Evolutionary conservation across 768 basidiomycete genomes (phyloP).

Genomic region (Russula brevipes): DNA sequence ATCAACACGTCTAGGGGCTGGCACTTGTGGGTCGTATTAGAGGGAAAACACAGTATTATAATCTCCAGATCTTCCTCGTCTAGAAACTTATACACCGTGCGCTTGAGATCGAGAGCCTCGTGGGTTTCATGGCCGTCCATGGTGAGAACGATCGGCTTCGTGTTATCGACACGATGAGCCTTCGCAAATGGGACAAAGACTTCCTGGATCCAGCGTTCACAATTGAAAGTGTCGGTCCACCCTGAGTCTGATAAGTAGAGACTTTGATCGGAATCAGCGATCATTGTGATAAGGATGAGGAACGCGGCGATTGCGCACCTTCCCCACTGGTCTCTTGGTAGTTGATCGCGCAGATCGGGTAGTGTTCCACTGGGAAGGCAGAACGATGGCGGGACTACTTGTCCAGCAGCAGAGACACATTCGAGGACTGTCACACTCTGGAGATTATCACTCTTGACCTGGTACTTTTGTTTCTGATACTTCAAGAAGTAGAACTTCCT

Average conservation of each 20-base stretch:
- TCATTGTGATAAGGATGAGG: no score
- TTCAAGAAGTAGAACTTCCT: background rate
- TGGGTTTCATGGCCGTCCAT: background rate
- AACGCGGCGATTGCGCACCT: background rate
- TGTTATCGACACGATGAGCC: background rate
- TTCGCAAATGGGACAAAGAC: background rate
- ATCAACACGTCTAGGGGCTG: background rate
- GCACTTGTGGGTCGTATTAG: background rate
- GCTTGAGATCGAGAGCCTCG: background rate
- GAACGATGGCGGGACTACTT: background rate
- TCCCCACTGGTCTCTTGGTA: background rate
- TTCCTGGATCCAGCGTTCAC: background rate
- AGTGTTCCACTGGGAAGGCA: background rate
- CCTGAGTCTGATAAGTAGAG: background rate
- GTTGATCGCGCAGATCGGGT: background rate
- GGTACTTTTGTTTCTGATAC: background rate
- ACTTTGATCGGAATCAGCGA: no score
- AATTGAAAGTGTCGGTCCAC: background rate
- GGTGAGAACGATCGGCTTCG: background rate
- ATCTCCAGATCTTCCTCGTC: background rate
- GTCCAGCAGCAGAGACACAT: background rate
- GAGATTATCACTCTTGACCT: background rate
- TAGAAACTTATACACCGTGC: background rate
- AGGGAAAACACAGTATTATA: background rate
- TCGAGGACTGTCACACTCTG: background rate